These are phyloP conservation scores for Ophiostoma triangulosporum DNA, from an alignment of 2,329 filamentous ascomycete genomes.

Conservation along the genomic window DNA sequence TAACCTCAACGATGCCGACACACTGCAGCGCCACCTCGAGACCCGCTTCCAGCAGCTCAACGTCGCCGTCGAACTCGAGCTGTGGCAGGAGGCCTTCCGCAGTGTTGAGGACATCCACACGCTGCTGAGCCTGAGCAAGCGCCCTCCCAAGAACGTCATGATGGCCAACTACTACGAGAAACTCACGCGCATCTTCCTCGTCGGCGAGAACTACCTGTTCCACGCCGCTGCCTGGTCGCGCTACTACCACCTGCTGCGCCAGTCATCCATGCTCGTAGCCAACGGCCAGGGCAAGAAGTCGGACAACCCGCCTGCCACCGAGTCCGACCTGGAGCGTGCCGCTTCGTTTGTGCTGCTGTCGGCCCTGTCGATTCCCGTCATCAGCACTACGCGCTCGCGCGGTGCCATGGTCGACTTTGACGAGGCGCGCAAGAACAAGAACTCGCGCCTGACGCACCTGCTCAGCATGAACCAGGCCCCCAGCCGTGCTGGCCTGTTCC, in stretches of 20 bases:
- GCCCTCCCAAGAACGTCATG: slow-evolving; percentile 96
- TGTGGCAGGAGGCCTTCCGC: slow-evolving; percentile 99
- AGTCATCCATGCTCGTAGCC: slow-evolving; percentile 72
- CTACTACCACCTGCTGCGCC: slow-evolving; percentile 91
- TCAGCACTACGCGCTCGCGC: slow-evolving; percentile 92
- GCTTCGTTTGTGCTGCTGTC: slow-evolving; percentile 93
- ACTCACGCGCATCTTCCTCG: slow-evolving; percentile 93
- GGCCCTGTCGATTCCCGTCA: slow-evolving; percentile 94
- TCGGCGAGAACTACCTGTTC: slow-evolving; percentile 99
- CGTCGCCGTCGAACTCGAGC: slow-evolving; percentile 90
- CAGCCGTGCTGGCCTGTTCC: slow-evolving; percentile 82
- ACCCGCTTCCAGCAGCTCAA: slow-evolving; percentile 98
- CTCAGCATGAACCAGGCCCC: slow-evolving; percentile 85
- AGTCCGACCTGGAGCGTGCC: slow-evolving; percentile 83
- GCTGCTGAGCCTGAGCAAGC: slow-evolving; percentile 92
- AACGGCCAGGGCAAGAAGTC: slow-evolving; percentile 81
- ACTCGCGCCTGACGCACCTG: slow-evolving; percentile 88
- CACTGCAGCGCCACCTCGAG: slow-evolving; percentile 90
- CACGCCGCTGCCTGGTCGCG: slow-evolving; percentile 94
- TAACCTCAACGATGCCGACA: slow-evolving; percentile 95
- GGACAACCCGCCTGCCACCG: slow-evolving; percentile 81
- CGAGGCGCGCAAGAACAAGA: slow-evolving; percentile 97
- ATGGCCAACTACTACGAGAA: slow-evolving; percentile 99
- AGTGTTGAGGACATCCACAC: slow-evolving; percentile 99
- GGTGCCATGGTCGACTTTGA: slow-evolving; percentile 95